Evolutionary conservation across 2,329 filamentous ascomycete genomes (phyloP), one percentile per base, ranked within the genome.

Genomic region (Phialocephala subalpina): DNA sequence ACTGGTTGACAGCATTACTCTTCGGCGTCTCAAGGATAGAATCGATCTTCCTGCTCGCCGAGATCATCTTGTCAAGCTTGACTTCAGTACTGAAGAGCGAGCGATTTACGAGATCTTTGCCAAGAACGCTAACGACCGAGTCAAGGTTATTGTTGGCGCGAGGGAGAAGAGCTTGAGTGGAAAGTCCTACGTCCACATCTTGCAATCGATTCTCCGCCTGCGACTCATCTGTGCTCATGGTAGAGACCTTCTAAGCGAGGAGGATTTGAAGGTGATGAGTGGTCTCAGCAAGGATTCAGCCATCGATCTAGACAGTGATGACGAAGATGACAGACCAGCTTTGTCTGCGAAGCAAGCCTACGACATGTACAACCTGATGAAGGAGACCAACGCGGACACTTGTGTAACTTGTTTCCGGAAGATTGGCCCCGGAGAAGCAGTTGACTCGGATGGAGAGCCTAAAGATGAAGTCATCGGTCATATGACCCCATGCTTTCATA

Each of bases 141-240:
- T 98, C 72, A 87, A 90, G 67, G 89, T 93, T 2, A 88, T 97
- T 70, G 87, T 88, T 9, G 80, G 88, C 76, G 81, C 89, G 56
- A 81, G 86, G 71, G 87, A 87, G 60, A 90, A 88, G 69, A 87
- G 87, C 68, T 83, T 96, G 59, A 92, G 91, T 47, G 95, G 94
- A 49, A 93, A 91, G 71, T 91, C 92, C n/a, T 97, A 97, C 75
- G 94, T 96, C 56, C 93, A 97, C 73, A 96, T 99, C 56, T 81
- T 99, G 67, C 94, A 96, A 70, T 92, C 93, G 4, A 97, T 99
- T 74, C 86, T 97, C 70, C 91, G 95, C 35, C 86, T 99, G 20
- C 92, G 96, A 11, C 85, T 97, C 47, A 91, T 98, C 60, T 97
- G 94, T 75, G 96, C 94, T 0, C 95, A 97, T 76, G 96, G 96